Percentiles rank a stretch among this genome's conserved stretches.
These are phyloP conservation scores for Ettlia oleoabundans DNA, from an alignment of 139 green algal genomes.

Conservation along the genomic window DNA sequence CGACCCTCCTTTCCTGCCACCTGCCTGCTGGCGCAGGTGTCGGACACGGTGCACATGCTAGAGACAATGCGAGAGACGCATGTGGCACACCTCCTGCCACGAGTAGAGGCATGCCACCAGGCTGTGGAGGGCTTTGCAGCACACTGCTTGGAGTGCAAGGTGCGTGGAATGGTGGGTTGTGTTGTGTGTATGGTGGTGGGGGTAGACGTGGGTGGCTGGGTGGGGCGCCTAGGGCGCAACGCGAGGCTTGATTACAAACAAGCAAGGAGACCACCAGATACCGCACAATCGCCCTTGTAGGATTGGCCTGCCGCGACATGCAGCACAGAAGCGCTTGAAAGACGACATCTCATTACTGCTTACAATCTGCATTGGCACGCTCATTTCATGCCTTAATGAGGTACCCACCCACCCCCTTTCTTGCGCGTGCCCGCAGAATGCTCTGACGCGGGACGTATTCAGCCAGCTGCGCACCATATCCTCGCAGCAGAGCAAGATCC, in stretches of 20 bases:
- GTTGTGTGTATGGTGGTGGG: not conserved
- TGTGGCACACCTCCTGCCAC: constrained; percentile 64
- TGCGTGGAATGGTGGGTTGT: not conserved
- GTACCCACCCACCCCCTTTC: not conserved
- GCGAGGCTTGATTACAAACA: too few relatives aligned
- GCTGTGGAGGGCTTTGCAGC: constrained; percentile 48
- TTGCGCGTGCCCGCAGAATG: constrained; percentile 50
- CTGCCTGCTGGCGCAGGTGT: too few relatives aligned
- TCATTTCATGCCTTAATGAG: too few relatives aligned
- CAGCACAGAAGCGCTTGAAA: too few relatives aligned
- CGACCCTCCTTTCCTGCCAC: too few relatives aligned
- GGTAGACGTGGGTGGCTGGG: too few relatives aligned
- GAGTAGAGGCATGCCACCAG: constrained; percentile 48
- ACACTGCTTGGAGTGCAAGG: constrained; percentile 63
- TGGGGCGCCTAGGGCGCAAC: too few relatives aligned
- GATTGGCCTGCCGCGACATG: too few relatives aligned
- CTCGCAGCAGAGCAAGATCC: constrained; percentile 85
- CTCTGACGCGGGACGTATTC: constrained; percentile 80
- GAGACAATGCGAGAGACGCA: constrained; percentile 86
- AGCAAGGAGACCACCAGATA: too few relatives aligned
- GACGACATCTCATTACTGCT: too few relatives aligned
- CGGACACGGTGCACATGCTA: constrained; percentile 77
- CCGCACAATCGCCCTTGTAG: too few relatives aligned
- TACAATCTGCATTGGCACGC: too few relatives aligned
- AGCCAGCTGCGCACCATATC: constrained; percentile 79